Evolutionary conservation across 2,329 filamentous ascomycete genomes (phyloP).

Genomic region (Cladorrhinum sp.): DNA sequence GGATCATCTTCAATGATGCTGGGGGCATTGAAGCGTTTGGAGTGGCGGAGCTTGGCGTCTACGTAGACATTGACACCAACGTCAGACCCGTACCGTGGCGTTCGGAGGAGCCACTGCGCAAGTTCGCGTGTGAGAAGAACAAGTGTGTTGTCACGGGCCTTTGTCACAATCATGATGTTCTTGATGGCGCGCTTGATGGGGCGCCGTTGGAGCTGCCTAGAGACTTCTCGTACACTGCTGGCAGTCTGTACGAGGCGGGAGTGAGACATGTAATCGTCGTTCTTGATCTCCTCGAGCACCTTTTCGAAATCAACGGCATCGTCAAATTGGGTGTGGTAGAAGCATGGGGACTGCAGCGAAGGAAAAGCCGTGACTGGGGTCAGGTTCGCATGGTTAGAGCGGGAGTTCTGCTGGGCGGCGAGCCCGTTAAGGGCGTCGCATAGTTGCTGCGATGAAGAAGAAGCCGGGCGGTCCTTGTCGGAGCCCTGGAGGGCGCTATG

Average conservation of each 20-base stretch:
- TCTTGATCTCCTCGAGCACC: constrained; percentile 90
- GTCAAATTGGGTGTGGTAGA: constrained; percentile 96
- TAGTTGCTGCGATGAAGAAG: constrained; percentile 58
- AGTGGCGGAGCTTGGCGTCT: constrained; percentile 87
- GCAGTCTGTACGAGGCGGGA: constrained; percentile 93
- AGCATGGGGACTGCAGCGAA: constrained; percentile 86
- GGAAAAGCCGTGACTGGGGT: constrained; percentile 55
- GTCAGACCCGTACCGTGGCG: constrained; percentile 83
- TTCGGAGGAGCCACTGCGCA: constrained; percentile 80
- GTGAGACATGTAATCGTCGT: constrained; percentile 86
- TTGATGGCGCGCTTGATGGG: constrained; percentile 89
- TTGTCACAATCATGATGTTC: constrained; percentile 98
- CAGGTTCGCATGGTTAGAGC: constrained; percentile 36
- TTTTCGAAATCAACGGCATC: constrained; percentile 93
- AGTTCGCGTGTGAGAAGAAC: constrained; percentile 87
- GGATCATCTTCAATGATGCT: constrained; percentile 70
- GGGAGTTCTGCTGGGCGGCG: constrained; percentile 35
- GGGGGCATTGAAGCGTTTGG: constrained; percentile 79
- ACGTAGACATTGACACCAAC: constrained; percentile 96
- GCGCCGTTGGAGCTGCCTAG: constrained; percentile 86
- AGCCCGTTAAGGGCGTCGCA: constrained; percentile 59
- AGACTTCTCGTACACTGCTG: constrained; percentile 90
- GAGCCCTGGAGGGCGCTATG: constrained; percentile 33
- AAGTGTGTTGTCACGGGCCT: constrained; percentile 90
- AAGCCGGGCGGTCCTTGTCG: constrained; percentile 39